Evolutionary conservation across 805 yeast species (phyloP).

Genomic region (Yamadazyma phyllophila): DNA sequence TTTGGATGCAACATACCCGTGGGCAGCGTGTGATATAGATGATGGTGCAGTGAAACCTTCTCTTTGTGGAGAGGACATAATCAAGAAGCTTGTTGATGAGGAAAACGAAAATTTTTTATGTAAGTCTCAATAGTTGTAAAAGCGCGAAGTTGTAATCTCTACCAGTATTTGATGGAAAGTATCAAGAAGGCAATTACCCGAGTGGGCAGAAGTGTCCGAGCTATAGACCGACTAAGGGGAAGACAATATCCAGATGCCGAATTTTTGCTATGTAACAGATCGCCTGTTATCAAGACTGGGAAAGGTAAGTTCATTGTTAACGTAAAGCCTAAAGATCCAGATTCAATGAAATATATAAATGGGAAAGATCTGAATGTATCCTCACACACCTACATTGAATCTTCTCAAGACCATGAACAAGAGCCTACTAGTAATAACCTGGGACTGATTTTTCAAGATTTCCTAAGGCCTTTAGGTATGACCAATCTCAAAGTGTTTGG

Average conservation of each 20-base stretch:
- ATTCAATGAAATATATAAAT: no score
- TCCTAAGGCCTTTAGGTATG: slow-evolving; percentile 33
- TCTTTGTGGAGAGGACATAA: slow-evolving; percentile 56
- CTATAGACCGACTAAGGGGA: slow-evolving; percentile 2
- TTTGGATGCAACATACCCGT: slow-evolving; percentile 65
- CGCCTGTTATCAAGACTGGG: background rate
- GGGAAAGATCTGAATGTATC: background rate
- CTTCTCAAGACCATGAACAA: no score
- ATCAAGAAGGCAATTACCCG: slow-evolving; percentile 6
- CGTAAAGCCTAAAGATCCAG: no score
- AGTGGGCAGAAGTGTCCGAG: slow-evolving; percentile 5
- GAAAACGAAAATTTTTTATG: slow-evolving; percentile 5
- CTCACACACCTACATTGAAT: background rate
- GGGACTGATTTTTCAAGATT: slow-evolving; percentile 19
- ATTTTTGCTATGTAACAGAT: background rate
- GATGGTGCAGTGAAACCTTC: slow-evolving; percentile 88
- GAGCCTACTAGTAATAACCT: no score
- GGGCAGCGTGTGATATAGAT: slow-evolving; percentile 70
- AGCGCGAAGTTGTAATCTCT: slow-evolving; percentile 7
- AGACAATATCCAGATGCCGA: background rate
- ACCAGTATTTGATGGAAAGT: slow-evolving; percentile 5
- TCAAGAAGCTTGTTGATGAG: background rate
- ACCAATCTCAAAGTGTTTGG: slow-evolving; percentile 31
- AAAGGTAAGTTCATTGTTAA: no score
- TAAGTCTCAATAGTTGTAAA: background rate